These are phyloP conservation scores for Daldinia decipiens DNA, from an alignment of 495 filamentous ascomycete species.

Conservation along the genomic window DNA sequence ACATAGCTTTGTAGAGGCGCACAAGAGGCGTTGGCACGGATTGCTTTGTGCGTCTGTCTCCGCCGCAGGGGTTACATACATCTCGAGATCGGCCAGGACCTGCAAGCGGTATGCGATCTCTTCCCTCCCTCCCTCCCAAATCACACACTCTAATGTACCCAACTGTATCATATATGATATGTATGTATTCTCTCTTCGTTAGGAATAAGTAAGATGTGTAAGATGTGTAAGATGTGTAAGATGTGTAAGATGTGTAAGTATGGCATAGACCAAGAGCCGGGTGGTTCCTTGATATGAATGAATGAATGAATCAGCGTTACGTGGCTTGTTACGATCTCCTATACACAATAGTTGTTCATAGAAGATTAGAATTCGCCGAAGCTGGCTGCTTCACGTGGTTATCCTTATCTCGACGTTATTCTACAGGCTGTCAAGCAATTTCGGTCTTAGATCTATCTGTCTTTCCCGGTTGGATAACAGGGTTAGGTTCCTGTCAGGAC, in stretches of 20 bases:
- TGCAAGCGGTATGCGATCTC: constrained; percentile 35
- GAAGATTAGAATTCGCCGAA: constrained; percentile 1
- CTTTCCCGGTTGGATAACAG: constrained; percentile 5
- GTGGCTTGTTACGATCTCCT: constrained; percentile 4
- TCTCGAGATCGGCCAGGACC: constrained; percentile 26
- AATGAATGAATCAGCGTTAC: constrained; percentile 40
- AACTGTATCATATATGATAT: no score
- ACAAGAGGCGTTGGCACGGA: constrained; percentile 15
- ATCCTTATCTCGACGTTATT: constrained; percentile 4
- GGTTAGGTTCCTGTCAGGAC: constrained; percentile 24
- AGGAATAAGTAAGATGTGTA: neutral
- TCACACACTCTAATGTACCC: neutral
- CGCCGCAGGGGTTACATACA: constrained; percentile 19
- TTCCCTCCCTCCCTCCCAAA: neutral
- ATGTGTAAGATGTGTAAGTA: neutral
- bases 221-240: neutral
- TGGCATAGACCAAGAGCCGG: neutral
- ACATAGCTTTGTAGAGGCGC: neutral
- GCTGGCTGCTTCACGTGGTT: neutral
- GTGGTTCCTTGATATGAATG: constrained; percentile 9
- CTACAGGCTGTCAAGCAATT: neutral
- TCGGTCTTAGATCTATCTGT: constrained; percentile 18
- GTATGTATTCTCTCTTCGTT: neutral
- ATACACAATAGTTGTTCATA: neutral
- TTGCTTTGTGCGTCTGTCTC: constrained; percentile 9